Evolutionary conservation across 2,329 filamentous ascomycete species (phyloP), one percentile per base, ranked within the genome.

Genomic region (Bipolaris oryzae): DNA sequence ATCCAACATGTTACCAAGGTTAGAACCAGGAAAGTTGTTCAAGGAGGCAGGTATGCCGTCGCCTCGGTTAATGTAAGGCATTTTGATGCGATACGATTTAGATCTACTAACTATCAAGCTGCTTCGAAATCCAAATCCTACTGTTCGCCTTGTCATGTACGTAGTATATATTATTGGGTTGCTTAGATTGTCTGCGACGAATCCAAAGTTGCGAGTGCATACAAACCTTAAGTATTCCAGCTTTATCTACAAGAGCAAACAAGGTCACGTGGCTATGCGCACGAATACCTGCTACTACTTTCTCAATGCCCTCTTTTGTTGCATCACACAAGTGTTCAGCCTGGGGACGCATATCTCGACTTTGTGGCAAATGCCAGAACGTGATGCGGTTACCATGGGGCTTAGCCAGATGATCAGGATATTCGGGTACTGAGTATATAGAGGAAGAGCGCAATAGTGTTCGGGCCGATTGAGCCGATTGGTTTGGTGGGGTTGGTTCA

Each of bases 281-380:
- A n/a, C 18, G 6, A 35, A 57, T 53, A 47, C 2, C 44, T 1
- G 25, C 38, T 4, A 53, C 11, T 49, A 25, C 49, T 39, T 41
- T 48, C 49, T 41, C 23, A 15, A 54, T 7, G 6, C 49, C 13
- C 6, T 35, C 21, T 5, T 37, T 1, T 18, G 13, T 48, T 21
- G 28, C 7, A 11, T 43, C 7, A 23, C 21, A 53, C 15, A 7
- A 28, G 15, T 43, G 43, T 21, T 38, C 13, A 15, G 31, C 20
- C 6, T 42, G 11, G 7, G 28, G 38, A 28, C 34, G 13, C 16
- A 48, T 54, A 4, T 48, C 42, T 7, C 3, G 7, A 37, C 31
- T 48, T 7, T 10, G 31, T 31, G 45, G 51, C 21, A 54, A 16
- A 54, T 44, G 20, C 51, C 13, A 57, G 31, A 57, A 57, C 20